Evolutionary conservation across 1,284 basidiomycete species (phyloP).

Genomic region (Austroboletus rostrupii): DNA sequence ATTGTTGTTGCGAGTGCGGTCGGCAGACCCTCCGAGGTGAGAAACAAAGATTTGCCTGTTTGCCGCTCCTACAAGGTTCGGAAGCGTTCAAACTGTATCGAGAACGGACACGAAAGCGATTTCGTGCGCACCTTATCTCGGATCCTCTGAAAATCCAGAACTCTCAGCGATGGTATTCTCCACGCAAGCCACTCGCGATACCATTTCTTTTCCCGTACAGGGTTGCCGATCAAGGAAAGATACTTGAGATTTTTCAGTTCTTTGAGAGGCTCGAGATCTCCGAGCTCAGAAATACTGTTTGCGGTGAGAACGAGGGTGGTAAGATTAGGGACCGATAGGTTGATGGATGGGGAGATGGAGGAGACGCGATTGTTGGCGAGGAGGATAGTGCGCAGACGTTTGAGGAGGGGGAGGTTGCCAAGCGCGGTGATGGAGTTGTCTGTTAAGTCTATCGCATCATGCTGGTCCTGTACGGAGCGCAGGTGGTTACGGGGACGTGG

Average conservation of each 20-base stretch:
- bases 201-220: constrained; percentile 90
- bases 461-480: constrained; percentile 64
- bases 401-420: constrained; percentile 81
- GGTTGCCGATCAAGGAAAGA: constrained; percentile 85
- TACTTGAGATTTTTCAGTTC: constrained; percentile 78
- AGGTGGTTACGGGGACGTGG: constrained; percentile 7
- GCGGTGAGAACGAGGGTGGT: constrained; percentile 77
- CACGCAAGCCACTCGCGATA: constrained; percentile 94
- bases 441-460: constrained; percentile 92
- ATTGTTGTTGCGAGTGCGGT: constrained; percentile 81
- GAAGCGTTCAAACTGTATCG: constrained; percentile 28
- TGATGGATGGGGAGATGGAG: constrained; percentile 75
- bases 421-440: constrained; percentile 92
- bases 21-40: constrained; percentile 70
- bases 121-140: constrained; percentile 81
- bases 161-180: constrained; percentile 80
- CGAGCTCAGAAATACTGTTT: constrained; percentile 71
- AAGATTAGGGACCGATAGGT: constrained; percentile 82
- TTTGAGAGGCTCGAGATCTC: constrained; percentile 83
- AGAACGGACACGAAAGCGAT: constrained; percentile 18
- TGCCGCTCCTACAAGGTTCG: constrained; percentile 62
- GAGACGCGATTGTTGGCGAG: constrained; percentile 88
- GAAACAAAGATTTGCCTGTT: constrained; percentile 70
- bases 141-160: constrained; percentile 95
- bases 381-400: constrained; percentile 75